Base-by-base conservation (phyloP, 306 rosid genomes). In the Casuarina glauca region DNA sequence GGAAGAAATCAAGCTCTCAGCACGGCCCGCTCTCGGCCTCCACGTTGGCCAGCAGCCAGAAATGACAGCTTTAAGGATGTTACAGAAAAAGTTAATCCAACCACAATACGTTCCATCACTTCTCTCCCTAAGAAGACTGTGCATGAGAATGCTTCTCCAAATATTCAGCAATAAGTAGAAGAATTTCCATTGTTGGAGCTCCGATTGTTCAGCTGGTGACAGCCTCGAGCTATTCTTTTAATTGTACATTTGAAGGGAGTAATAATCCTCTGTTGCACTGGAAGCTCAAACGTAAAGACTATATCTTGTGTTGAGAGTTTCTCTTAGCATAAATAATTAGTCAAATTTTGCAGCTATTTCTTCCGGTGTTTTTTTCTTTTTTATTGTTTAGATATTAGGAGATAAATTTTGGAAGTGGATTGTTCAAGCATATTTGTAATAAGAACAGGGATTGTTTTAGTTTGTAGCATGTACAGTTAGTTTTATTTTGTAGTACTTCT, bases 81-180 rank as follows among this genome's bases (percentile, higher is more conserved):
- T 10, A 20, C 73, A 2, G 84, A 81, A 62, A 86, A 78, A 76
- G 48, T 54, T 36, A 79, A 76, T 70, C 79, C 46, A 74, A 60
- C 81, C 48, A 76, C 60, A 39, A 75, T 81, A 72, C 80, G 35
- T 70, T 81, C 90, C 26, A 71, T 76, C 71, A 80, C 77, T 76
- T 78, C 93, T 70, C 61, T 72, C 42, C 66, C 76, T 8, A 73
- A 50, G 46, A 91, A 86, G 79, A 84, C 72, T 81, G 83, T 87
- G 32, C 81, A 64, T 64, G 98, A 94, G 82, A 94, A 94, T 82
- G 82, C 84, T 68, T 89, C 96, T 74, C 98, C 97, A 76, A 89
- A 92, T 77, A 86, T 94, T 82, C 94, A 83, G 81, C 81, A 58
- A 60, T 87, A 80, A 88, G 75, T 62, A 26, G 32, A 26, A 26